These are phyloP conservation scores for Pseudocercospora musae DNA, from an alignment of 2,329 filamentous ascomycete genomes.

Conservation along the genomic window DNA sequence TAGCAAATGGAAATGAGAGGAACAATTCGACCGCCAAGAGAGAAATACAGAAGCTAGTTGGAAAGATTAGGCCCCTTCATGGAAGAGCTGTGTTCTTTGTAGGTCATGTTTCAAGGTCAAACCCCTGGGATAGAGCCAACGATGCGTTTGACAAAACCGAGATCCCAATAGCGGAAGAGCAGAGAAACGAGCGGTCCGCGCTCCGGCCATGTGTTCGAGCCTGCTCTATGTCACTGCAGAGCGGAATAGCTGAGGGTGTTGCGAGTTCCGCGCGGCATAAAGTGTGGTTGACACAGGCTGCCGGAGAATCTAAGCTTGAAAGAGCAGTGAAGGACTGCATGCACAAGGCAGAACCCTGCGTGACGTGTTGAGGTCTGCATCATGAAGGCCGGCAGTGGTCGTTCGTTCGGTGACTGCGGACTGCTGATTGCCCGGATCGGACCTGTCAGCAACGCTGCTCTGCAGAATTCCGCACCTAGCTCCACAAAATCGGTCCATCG, in stretches of 20 bases:
- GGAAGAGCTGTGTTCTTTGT: slow-evolving; percentile 18
- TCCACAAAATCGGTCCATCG: background rate
- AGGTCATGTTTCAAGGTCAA: slow-evolving; percentile 19
- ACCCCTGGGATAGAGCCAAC: slow-evolving; percentile 14
- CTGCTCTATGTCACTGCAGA: slow-evolving; percentile 17
- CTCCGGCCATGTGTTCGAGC: slow-evolving; percentile 19
- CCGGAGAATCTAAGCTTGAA: slow-evolving; percentile 8
- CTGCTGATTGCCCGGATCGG: slow-evolving; percentile 17
- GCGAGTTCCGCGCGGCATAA: slow-evolving; percentile 20
- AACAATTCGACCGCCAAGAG: slow-evolving; percentile 21
- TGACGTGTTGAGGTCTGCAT: slow-evolving; percentile 8
- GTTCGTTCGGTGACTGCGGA: slow-evolving; percentile 18
- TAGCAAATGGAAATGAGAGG: slow-evolving; percentile 18
- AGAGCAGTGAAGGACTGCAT: background rate
- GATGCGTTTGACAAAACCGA: slow-evolving; percentile 23
- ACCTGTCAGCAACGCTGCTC: slow-evolving; percentile 19
- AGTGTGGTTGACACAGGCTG: slow-evolving; percentile 17
- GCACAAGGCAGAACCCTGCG: slow-evolving; percentile 15
- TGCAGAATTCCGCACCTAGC: slow-evolving; percentile 13
- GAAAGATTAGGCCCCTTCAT: slow-evolving; percentile 8
- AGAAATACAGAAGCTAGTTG: slow-evolving; percentile 11
- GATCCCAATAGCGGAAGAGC: slow-evolving; percentile 18
- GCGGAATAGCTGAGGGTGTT: slow-evolving; percentile 11
- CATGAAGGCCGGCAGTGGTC: slow-evolving; percentile 9
- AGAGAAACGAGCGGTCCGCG: slow-evolving; percentile 12